Evolutionary conservation across 768 basidiomycete species (phyloP).

Genomic region (Pisolithus marmoratus): DNA sequence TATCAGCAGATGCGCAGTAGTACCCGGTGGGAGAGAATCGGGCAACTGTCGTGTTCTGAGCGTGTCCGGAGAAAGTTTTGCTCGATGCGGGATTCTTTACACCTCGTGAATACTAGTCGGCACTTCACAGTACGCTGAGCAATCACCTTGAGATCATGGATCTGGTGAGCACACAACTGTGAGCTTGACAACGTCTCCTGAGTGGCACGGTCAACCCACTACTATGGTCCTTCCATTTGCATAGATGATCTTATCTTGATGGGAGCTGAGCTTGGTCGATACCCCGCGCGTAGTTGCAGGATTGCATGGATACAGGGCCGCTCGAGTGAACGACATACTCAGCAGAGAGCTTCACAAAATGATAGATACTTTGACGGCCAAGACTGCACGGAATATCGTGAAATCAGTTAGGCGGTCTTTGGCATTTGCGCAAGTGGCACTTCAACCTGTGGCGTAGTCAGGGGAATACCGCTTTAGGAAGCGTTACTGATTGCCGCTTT

Average conservation of each 20-base stretch:
- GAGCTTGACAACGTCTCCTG: not conserved
- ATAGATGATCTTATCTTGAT: slow-evolving; percentile 79
- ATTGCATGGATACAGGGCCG: slow-evolving; percentile 58
- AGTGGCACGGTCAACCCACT: slow-evolving; percentile 42
- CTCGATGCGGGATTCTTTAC: slow-evolving; percentile 60
- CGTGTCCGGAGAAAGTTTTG: slow-evolving; percentile 71
- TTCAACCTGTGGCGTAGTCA: no score
- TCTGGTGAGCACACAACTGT: slow-evolving; percentile 34
- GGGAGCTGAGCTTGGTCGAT: slow-evolving; percentile 66
- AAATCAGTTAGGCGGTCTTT: no score
- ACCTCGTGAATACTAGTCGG: not conserved
- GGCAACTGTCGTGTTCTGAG: slow-evolving; percentile 82
- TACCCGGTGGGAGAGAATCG: slow-evolving; percentile 90
- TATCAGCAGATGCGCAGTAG: slow-evolving; percentile 91
- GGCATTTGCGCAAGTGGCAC: no score
- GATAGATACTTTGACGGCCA: no score
- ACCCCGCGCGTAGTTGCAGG: slow-evolving; percentile 62
- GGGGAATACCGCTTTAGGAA: no score
- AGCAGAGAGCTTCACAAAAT: not conserved
- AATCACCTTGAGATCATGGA: slow-evolving; percentile 74
- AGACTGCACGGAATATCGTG: no score
- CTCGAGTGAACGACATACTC: slow-evolving; percentile 46
- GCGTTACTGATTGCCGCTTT: no score
- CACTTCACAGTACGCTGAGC: not conserved
- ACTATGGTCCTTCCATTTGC: slow-evolving; percentile 80